Evolutionary conservation across 169 alveolate species (phyloP).

Genomic region (Ichthyophthirius multifiliis): DNA sequence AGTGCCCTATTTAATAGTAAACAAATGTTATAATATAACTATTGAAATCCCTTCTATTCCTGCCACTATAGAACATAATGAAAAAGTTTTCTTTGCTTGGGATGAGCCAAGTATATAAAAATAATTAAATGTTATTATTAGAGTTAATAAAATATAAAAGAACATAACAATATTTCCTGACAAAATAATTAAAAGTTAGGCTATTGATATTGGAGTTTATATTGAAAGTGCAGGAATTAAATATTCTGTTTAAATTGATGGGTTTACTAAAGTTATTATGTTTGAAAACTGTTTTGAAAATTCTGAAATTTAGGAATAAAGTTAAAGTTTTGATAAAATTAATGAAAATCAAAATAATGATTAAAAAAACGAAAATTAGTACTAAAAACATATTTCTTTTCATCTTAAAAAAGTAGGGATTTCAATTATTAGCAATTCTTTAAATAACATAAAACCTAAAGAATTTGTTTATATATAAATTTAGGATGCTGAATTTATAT

Average conservation of each 20-base stretch:
- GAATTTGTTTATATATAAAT: neutral
- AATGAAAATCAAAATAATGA: neutral
- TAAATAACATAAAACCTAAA: neutral
- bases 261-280: neutral
- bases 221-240: neutral
- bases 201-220: neutral
- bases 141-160: neutral
- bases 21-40: neutral
- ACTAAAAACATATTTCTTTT: neutral
- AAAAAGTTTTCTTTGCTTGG: slow-evolving; percentile 1
- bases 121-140: neutral
- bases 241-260: neutral
- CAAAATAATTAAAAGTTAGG: neutral
- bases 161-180: neutral
- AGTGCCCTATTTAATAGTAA: neutral
- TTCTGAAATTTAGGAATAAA: neutral
- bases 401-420: neutral
- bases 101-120: neutral
- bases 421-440: neutral
- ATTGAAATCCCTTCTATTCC: neutral
- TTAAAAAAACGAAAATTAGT: no score
- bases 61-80: neutral
- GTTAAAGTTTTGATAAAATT: neutral
- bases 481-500: neutral
- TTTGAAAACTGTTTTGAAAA: neutral